phyloP scores from a whole-genome alignment of 2,329 filamentous ascomycete genomes.

The Pyricularia grisea region DNA sequence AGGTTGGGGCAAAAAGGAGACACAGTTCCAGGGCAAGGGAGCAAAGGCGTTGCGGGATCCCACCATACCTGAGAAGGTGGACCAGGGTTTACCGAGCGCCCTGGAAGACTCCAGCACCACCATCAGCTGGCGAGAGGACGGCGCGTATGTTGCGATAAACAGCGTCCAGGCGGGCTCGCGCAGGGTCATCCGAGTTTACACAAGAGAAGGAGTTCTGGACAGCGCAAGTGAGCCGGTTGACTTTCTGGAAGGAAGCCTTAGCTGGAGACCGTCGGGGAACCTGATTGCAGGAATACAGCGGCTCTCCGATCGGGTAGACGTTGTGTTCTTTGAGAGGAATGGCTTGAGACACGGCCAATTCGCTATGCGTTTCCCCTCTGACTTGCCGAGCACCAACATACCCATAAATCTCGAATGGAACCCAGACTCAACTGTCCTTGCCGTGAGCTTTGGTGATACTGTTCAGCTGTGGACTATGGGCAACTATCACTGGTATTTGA shows the following conservation, averaged over 20 bases:
- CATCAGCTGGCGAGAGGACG: slow-evolving; percentile 92
- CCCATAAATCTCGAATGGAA: slow-evolving; percentile 75
- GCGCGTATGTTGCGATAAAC: slow-evolving; percentile 82
- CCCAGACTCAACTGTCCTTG: slow-evolving; percentile 80
- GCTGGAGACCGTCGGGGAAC: slow-evolving; percentile 88
- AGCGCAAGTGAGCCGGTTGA: slow-evolving; percentile 94
- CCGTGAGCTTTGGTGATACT: slow-evolving; percentile 63
- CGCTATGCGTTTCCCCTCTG: slow-evolving; percentile 45
- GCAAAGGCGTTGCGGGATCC: slow-evolving; percentile 74
- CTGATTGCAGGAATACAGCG: slow-evolving; percentile 81
- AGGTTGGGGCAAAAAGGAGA: slow-evolving; percentile 97
- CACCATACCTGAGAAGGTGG: slow-evolving; percentile 86
- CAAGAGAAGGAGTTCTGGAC: slow-evolving; percentile 80
- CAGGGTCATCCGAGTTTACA: slow-evolving; percentile 81
- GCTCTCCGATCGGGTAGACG: slow-evolving; percentile 57
- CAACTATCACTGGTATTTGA: slow-evolving; percentile 97
- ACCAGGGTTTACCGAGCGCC: slow-evolving; percentile 67
- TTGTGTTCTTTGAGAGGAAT: slow-evolving; percentile 95
- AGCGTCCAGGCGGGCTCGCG: slow-evolving; percentile 58
- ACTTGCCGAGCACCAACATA: slow-evolving; percentile 7
- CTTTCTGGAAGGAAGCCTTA: slow-evolving; percentile 75
- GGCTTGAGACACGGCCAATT: slow-evolving; percentile 96
- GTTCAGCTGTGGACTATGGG: slow-evolving; percentile 95
- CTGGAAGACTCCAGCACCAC: slow-evolving; percentile 62
- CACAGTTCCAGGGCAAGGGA: slow-evolving; percentile 89